phyloP scores from a whole-genome alignment of 2,329 filamentous ascomycete genomes.

The Monosporascus sp. region DNA sequence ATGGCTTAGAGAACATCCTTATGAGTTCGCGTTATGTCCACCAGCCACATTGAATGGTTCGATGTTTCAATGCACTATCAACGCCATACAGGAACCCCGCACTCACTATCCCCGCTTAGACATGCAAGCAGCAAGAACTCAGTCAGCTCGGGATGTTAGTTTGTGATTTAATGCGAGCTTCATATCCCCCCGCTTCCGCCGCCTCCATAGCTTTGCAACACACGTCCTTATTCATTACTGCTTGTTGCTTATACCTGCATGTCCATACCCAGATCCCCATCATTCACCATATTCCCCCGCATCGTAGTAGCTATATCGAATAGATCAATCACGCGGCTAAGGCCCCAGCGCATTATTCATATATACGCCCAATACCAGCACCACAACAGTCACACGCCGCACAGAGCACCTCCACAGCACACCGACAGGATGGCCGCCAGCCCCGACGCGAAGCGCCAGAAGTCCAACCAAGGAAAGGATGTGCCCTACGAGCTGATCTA shows the following conservation, averaged over 20 bases:
- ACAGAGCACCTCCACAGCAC: background rate
- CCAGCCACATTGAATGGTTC: too few species aligned
- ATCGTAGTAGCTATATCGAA: background rate
- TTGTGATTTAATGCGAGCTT: too few species aligned
- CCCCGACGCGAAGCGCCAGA: constrained; percentile 29
- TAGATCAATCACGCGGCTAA: background rate
- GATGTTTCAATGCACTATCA: too few species aligned
- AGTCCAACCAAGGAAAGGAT: constrained; percentile 33
- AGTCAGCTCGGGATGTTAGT: too few species aligned
- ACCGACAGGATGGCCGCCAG: constrained; percentile 15
- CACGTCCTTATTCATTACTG: too few species aligned
- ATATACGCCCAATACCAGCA: background rate
- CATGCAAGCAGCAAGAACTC: too few species aligned
- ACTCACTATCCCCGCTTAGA: too few species aligned
- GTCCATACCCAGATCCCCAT: background rate
- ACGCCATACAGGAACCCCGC: too few species aligned
- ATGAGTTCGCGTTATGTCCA: too few species aligned
- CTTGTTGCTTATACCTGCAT: background rate
- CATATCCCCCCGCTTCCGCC: too few species aligned
- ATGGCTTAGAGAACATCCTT: too few species aligned
- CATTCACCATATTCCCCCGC: background rate
- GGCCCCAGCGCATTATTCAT: background rate
- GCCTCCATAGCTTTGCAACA: too few species aligned
- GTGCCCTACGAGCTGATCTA: constrained; percentile 62
- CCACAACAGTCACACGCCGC: background rate